phyloP scores from a whole-genome alignment of 2,329 filamentous ascomycete genomes.

The Zymoseptoria brevis region DNA sequence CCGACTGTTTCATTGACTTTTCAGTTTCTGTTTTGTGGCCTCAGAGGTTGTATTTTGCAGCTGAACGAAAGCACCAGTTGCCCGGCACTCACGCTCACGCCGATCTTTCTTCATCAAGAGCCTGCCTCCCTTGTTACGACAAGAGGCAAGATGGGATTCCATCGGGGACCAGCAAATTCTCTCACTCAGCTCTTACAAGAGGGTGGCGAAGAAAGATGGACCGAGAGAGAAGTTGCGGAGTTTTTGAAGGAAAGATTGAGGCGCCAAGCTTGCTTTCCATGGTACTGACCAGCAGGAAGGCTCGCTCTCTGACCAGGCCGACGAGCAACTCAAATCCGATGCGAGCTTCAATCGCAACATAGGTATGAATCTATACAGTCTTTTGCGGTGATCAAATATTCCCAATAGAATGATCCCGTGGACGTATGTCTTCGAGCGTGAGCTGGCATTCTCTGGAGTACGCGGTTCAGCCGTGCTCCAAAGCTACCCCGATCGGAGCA shows the following conservation, averaged over 20 bases:
- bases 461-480: too few species aligned
- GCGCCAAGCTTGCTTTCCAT: not conserved
- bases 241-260: not conserved
- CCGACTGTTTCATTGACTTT: too few species aligned
- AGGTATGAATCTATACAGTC: not conserved
- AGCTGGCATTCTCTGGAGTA: too few species aligned
- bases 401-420: too few species aligned
- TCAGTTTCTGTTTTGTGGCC: too few species aligned
- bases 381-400: too few species aligned
- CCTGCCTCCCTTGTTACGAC: not conserved
- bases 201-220: not conserved
- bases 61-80: not conserved
- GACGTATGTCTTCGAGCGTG: too few species aligned
- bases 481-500: too few species aligned
- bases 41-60: not conserved
- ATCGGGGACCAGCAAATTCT: not conserved
- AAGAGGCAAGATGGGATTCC: too few species aligned
- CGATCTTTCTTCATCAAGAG: not conserved
- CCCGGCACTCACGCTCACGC: not conserved
- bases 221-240: not conserved
- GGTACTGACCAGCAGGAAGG: not conserved
- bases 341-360: not conserved
- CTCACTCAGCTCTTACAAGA: too few species aligned
- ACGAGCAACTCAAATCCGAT: not conserved
- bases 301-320: not conserved